Evolutionary conservation across 2,329 filamentous ascomycete species (phyloP), one percentile per base, ranked within the genome.

Genomic region (Parastagonospora nodorum): DNA sequence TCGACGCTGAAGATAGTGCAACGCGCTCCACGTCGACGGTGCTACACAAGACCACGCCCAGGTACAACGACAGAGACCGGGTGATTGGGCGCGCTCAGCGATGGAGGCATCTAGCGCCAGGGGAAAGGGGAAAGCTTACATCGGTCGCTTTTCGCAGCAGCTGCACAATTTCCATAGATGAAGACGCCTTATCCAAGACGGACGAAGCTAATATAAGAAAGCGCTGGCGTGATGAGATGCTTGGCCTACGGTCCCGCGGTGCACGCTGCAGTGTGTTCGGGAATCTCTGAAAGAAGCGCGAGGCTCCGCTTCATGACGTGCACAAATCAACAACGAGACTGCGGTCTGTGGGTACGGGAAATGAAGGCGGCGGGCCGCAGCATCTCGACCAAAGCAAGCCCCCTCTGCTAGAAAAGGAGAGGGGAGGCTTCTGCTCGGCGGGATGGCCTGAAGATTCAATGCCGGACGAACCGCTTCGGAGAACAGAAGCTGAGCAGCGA

Each of bases 301-400:
- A 50, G 42, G 49, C 47, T 54, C 60, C 58, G 61, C 19, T 28
- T 46, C 35, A 45, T 33, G 50, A 57, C 48, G 55, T 60, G 61
- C 63, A 68, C 59, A 63, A 65, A 51, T 60, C 60, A 61, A 46
- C 51, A 53, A 37, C 60, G 62, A 67, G 62, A 64, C 61, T 61
- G 59, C 58, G 60, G 54, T 51, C 48, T 50, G 59, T 58, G 59
- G 53, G 43, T 40, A 54, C 53, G 63, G 63, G 68, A 71, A 69
- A 69, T 70, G 66, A 69, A 52, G 60, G 44, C 51, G 41, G 56
- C 60, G 51, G 58, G 41, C 45, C 48, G 48, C 36, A 45, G 43
- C 33, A 43, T 60, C 59, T 61, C 57, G 57, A 51, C 57, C 51
- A 41, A 48, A 44, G 30, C 39, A 46, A 48, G 47, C 48, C 51